Evolutionary conservation across 768 basidiomycete genomes (phyloP), one percentile per base, ranked within the genome.

Genomic region (Phaeotremella skinneri): DNA sequence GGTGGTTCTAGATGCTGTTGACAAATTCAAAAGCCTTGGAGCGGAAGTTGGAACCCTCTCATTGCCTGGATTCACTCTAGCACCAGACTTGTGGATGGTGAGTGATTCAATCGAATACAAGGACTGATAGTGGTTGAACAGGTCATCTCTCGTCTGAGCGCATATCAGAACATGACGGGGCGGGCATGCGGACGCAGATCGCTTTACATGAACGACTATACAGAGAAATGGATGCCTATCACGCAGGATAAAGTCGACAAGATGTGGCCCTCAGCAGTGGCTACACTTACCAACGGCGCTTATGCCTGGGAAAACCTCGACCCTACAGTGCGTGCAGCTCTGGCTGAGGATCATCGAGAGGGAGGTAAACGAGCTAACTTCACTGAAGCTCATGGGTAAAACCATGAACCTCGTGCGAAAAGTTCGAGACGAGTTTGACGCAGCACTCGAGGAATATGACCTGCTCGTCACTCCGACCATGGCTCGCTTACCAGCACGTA

Each of bases 1-100:
- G 27, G 75, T 94, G 34, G 88, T 90, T 0, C 83, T 86, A 56
- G 94, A 99, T 77, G 98, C 98, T 70, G 86, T 91, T 2, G 85
- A 87, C 64, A 86, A 89, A 0, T 79, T 98, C n/a, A 81, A 82
- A 55, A 85, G 87, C 1, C 84, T 97, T 0, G 94, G 94, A 4
- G 94, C 93, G 0, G 80, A 84, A 20, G 89, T 98, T 0, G 87
- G 90, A 70, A 83, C 87, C 52, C 78, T 76, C 5, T 79, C 78
- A 21, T 69, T 79, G 6, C 80, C 81, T 0, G 66, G 76, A 51
- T 78, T 80, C 59, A 20, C 23, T 21, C 39, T 55, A 13, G 53
- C 34, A 2, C 41, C 41, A 2, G 53, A 55, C 29, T 29, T 55
- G 4, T 55, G 53, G 53, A 55, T 55, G 53, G 53, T 55, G 41